These are phyloP conservation scores for Populus deltoides DNA, from an alignment of 345 rosid genomes.

Conservation along the genomic window DNA sequence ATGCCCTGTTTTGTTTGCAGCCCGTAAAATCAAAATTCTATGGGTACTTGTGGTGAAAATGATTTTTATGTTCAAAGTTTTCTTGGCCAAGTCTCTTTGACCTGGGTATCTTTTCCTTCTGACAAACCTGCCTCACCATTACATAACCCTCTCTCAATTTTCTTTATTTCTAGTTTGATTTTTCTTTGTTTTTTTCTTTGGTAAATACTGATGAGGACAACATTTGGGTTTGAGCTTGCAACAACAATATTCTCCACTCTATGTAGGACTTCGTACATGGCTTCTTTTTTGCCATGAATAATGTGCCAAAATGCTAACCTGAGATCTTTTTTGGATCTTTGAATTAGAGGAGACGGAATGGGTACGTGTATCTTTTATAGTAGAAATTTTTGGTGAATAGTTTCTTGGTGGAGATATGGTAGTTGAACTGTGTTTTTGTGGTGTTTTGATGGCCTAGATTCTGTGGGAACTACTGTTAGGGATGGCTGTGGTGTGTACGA, in stretches of 20 bases:
- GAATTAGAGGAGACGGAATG: background rate
- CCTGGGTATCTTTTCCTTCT: background rate
- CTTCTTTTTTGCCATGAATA: constrained; percentile 16
- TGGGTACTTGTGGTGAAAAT: background rate
- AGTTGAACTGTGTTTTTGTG: background rate
- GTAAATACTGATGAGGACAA: constrained; percentile 12
- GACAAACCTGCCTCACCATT: constrained; percentile 17
- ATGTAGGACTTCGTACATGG: constrained; percentile 1
- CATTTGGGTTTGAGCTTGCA: constrained; percentile 13
- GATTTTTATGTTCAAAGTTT: background rate
- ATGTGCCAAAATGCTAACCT: constrained; percentile 30
- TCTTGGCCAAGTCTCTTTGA: background rate
- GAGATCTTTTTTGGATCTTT: background rate
- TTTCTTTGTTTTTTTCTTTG: background rate
- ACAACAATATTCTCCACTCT: constrained; percentile 18
- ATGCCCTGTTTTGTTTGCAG: background rate
- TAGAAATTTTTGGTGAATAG: background rate
- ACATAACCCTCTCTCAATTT: background rate
- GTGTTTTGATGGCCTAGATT: background rate
- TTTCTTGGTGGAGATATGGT: background rate
- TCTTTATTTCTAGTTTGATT: background rate
- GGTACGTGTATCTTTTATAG: too few relatives aligned
- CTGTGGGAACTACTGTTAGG: background rate
- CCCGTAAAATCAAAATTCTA: constrained; percentile 1
- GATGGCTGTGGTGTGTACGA: background rate